Evolutionary conservation across 148 eudicot genomes (phyloP).

Genomic region (Selenicereus undatus): DNA sequence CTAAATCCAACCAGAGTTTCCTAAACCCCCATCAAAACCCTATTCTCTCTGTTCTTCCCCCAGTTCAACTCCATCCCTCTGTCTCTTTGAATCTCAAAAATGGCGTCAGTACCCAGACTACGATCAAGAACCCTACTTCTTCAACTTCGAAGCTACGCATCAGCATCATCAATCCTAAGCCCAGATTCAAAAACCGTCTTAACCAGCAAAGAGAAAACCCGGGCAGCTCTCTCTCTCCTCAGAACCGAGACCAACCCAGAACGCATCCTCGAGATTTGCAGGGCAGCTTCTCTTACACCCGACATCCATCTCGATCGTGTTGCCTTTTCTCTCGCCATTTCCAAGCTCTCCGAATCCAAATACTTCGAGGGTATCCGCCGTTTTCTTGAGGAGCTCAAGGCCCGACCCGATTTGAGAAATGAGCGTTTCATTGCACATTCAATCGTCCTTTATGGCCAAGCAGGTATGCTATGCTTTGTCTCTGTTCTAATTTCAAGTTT

Average conservation of each 20-base stretch:
- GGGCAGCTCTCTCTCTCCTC: conserved; percentile 62
- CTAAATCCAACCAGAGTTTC: not conserved
- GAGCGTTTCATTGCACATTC: conserved; percentile 56
- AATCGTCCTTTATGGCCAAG: conserved; percentile 72
- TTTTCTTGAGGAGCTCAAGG: conserved; percentile 51
- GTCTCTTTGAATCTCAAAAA: not conserved
- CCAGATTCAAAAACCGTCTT: conserved; percentile 42
- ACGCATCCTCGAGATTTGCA: conserved; percentile 66
- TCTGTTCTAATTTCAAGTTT: not conserved
- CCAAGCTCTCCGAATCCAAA: conserved; percentile 45
- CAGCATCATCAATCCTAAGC: conserved; percentile 41
- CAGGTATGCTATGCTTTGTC: conserved; percentile 12
- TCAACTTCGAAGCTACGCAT: conserved; percentile 29
- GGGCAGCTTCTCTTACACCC: conserved; percentile 75
- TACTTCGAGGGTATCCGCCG: conserved; percentile 49
- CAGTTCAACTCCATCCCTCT: not conserved
- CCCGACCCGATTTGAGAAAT: conserved; percentile 51
- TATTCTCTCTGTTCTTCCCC: not conserved
- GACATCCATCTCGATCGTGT: conserved; percentile 62
- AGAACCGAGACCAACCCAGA: conserved; percentile 66
- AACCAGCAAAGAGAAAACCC: conserved; percentile 47
- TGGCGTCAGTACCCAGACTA: conserved; percentile 35
- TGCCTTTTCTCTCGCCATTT: conserved; percentile 58
- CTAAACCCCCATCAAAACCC: not conserved
- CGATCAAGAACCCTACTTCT: conserved; percentile 22